Percentiles rank a stretch among this genome's conserved stretches.
Evolutionary conservation across 345 rosid genomes (phyloP).

Genomic region (Isatis tinctoria): DNA sequence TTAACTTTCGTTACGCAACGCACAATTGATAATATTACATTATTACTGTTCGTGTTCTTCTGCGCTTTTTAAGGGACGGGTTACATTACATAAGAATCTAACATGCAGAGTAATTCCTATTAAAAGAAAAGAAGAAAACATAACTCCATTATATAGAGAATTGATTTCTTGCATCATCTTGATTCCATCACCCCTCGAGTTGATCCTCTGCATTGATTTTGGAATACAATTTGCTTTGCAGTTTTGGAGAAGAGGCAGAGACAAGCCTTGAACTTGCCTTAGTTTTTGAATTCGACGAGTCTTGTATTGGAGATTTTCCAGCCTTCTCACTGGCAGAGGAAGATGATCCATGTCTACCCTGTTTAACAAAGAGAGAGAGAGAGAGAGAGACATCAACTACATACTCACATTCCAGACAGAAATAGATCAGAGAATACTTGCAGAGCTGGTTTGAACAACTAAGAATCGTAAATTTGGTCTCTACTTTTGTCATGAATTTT

Average conservation of each 20-base stretch:
- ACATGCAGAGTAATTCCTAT: background rate
- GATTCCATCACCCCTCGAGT: conserved; percentile 18
- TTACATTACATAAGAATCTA: conserved; percentile 26
- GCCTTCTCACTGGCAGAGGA: conserved; percentile 44
- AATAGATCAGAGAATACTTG: background rate
- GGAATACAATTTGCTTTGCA: conserved; percentile 40
- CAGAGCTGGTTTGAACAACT: background rate
- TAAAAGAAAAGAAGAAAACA: background rate
- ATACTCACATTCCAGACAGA: background rate
- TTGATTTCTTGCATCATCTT: background rate
- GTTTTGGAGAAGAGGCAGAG: conserved; percentile 38
- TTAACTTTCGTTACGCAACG: background rate
- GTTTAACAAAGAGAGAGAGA: conserved; percentile 20
- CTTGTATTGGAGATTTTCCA: conserved; percentile 24
- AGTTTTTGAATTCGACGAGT: background rate
- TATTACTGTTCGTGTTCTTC: background rate
- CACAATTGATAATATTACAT: background rate
- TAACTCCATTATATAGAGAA: conserved; percentile 8
- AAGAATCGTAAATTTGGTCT: background rate
- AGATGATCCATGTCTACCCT: conserved; percentile 53
- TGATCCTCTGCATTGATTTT: conserved; percentile 33
- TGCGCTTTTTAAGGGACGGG: background rate
- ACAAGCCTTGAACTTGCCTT: conserved; percentile 22
- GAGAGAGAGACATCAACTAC: conserved; percentile 5
- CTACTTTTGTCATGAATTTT: background rate